Percentiles rank a stretch among this genome's conserved stretches.
Conservation (phyloP, 164 flowering plant species). For the Aristolochia fimbriata region DNA sequence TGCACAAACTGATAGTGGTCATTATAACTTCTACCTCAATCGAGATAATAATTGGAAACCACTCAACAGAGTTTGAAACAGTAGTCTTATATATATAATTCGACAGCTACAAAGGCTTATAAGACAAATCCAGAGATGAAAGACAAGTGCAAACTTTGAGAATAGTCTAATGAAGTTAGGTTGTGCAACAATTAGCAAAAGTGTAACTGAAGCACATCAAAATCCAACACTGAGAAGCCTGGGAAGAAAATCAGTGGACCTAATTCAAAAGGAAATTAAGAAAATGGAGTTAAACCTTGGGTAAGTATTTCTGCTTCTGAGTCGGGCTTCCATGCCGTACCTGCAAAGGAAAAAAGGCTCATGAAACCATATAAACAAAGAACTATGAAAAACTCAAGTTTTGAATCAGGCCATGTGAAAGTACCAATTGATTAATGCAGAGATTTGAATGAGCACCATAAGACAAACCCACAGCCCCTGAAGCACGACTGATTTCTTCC, state of each 20-base stretch:
- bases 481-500: slow-evolving; percentile 98
- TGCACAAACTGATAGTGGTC: too few relatives aligned
- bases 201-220: too few relatives aligned
- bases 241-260: neutral
- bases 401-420: slow-evolving; percentile 2
- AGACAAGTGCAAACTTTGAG: too few relatives aligned
- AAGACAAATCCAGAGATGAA: too few relatives aligned
- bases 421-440: slow-evolving; percentile 94
- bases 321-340: slow-evolving; percentile 77
- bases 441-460: slow-evolving; percentile 97
- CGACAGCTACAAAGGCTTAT: too few relatives aligned
- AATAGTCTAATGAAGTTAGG: too few relatives aligned
- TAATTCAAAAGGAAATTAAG: neutral
- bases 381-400: neutral
- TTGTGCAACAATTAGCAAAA: too few relatives aligned
- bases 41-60: too few relatives aligned
- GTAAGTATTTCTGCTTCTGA: slow-evolving; percentile 88
- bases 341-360: slow-evolving; percentile 27
- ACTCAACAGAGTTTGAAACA: too few relatives aligned
- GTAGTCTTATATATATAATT: too few relatives aligned
- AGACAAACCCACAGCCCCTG: slow-evolving; percentile 93
- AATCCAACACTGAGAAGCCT: neutral
- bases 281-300: slow-evolving; percentile 48
- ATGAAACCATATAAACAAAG: neutral
- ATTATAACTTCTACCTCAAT: too few relatives aligned